Conservation (phyloP, 2,329 filamentous ascomycete genomes). For the Botrytis galanthina region DNA sequence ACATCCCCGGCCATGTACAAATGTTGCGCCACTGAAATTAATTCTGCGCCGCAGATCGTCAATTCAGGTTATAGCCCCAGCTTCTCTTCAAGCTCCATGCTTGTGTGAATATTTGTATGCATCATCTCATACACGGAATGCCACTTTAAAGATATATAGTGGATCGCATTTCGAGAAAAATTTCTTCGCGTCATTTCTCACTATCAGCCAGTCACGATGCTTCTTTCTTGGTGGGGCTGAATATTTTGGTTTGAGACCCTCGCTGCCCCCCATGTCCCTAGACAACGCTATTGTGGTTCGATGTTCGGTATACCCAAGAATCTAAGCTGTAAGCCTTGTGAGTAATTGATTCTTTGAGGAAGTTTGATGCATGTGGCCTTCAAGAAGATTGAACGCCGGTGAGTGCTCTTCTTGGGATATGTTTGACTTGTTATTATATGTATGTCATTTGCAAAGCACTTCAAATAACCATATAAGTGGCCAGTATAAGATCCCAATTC, state of each 20-base stretch:
- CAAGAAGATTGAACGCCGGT: background rate
- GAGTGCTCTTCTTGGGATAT: background rate
- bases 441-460: background rate
- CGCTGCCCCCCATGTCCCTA: background rate
- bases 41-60: background rate
- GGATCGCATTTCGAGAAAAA: conserved; percentile 8
- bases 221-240: conserved; percentile 3
- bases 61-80: background rate
- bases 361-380: background rate
- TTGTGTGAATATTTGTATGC: conserved; percentile 3
- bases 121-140: background rate
- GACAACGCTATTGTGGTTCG: background rate
- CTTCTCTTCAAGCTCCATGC: background rate
- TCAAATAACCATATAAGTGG: background rate
- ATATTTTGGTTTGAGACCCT: background rate
- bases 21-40: background rate
- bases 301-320: background rate
- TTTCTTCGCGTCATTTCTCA: conserved; percentile 8
- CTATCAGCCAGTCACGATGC: background rate
- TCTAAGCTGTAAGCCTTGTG: background rate
- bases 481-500: background rate
- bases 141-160: background rate
- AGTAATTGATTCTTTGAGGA: background rate
- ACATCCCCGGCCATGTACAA: conserved; percentile 4
- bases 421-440: background rate